Evolutionary conservation across 139 green algal genomes (phyloP), one percentile per base, ranked within the genome.

Genomic region (Micractinium sp.): DNA sequence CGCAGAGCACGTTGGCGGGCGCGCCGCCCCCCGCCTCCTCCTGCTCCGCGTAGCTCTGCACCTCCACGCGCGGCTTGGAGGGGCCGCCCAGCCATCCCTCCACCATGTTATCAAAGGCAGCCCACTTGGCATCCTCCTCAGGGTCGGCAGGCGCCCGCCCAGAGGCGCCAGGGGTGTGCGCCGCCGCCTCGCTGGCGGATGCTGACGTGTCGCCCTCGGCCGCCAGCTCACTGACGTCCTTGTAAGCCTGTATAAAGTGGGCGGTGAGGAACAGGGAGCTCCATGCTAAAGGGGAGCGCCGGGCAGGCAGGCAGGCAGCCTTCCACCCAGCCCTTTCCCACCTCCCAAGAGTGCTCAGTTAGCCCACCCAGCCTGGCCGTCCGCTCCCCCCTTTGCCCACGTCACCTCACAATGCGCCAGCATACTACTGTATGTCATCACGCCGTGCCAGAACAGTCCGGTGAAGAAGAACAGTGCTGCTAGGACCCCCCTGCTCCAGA

Each of bases 1-100:
- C 96, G 85, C 97, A 99, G 22, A 97, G 84, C 22, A 99, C 87
- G 29, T 80, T 73, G 78, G 79, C 22, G 3, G 78, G 22, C 47
- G 47, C 47, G 5, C 47, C 47, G 16, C 19, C 87, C 1, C 31
- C 38, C 31, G 14, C 85, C 56, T 81, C 60, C 85, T 87, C 85
- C 33, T 79, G 67, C 23, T 88, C 83, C 0, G 38, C 76, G 14
- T 87, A 85, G 53, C 60, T 69, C 60, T 33, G 19, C 35, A 89
- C 69, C 85, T 89, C 85, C 1, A 41, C 56, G 2, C 56, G 60
- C 25, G 85, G 74, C 85, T 67, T 71, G 85, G 31, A 61, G 85
- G 31, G 38, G 29, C 85, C 85, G 13, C 85, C 89, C 80, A 88
- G 80, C 89, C 85, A 92, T 56, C 47, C 38, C 80, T 92, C 85